Base-by-base conservation (phyloP, 2,329 filamentous ascomycete species). In the Penicillium aurantiogriseum region DNA sequence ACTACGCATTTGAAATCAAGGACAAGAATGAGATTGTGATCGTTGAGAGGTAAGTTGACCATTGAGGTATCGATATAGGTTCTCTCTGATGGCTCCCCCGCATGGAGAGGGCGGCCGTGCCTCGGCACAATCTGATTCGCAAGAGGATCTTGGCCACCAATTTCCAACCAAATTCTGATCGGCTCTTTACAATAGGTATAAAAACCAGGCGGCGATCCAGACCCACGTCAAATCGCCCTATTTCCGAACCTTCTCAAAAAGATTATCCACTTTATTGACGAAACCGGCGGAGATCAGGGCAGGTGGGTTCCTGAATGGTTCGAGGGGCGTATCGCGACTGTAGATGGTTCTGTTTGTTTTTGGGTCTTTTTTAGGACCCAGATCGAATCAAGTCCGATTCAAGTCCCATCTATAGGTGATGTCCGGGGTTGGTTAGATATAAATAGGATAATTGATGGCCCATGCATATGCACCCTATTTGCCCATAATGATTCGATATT, bases 11-110 rank as follows among this genome's bases (percentile, higher is more conserved):
- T 13, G 51, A 58, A 9, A 61, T 67, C 15, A 59, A 65, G 27
- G 67, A 66, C 15, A 68, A 67, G 38, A 66, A 70, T 15, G 70
- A 72, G 47, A 66, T 74, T 45, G 63, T 73, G 27, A 64, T 71
- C 15, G 64, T 74, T n/a, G 71, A 74, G 44, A 68, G 69, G 71
- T 73, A 55, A 54, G 52, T 54, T 21, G 35, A 40, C 21, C 46
- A 31, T 8, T n/a, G 33, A 25, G 39, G 27, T 21, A 8, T 42
- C n/a, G 17, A 27, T 36, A 27, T 29, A 52, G 8, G 25, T 21
- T 8, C 43, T 42, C 46, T n/a, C 31, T 17, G 10, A 5, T 38
- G 29, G 19, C 15, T 23, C 29, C 42, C 48, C 54, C 48, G 31
- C 45, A 31, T 29, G 35, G 25, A 33, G 31, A 56, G 42, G 9